Percentiles rank a stretch among this genome's conserved stretches.
Conservation (phyloP, 2,329 filamentous ascomycete species). For the Alternaria rosae region DNA sequence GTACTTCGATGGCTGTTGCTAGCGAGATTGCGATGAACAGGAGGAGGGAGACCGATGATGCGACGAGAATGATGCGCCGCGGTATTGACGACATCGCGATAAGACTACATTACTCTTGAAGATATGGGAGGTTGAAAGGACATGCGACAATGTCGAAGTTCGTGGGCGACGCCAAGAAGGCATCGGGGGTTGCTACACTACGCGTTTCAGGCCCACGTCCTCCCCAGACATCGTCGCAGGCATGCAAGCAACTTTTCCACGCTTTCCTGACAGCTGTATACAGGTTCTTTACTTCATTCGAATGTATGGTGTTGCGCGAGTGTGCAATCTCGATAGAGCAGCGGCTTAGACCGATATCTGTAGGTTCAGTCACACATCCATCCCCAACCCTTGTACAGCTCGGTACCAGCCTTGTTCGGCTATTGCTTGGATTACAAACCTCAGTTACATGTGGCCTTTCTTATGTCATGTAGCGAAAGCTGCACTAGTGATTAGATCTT, state of each 20-base stretch:
- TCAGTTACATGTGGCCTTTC: not conserved
- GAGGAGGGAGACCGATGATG: constrained; percentile 34
- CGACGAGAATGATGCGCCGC: constrained; percentile 31
- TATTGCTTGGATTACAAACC: not conserved
- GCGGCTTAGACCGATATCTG: not conserved
- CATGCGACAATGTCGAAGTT: constrained; percentile 4
- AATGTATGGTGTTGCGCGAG: not conserved
- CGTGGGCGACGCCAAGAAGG: constrained; percentile 9
- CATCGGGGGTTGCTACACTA: constrained; percentile 21
- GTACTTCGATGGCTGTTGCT: constrained; percentile 37
- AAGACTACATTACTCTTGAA: not conserved
- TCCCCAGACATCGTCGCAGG: constrained; percentile 1
- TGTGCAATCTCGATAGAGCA: not conserved
- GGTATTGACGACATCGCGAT: constrained; percentile 28
- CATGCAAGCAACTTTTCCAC: not conserved
- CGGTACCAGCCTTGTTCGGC: not conserved
- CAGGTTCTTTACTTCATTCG: not conserved
- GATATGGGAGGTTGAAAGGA: not conserved
- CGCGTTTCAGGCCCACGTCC: constrained; percentile 27
- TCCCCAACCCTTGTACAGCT: not conserved
- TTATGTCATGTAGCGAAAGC: not conserved
- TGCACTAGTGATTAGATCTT: not conserved
- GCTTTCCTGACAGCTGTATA: not conserved
- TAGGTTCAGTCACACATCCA: not conserved
- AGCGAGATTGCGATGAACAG: constrained; percentile 41